Percentiles rank a stretch among this genome's conserved stretches.
Evolutionary conservation across 345 rosid genomes (phyloP).

Genomic region (Reutealis trisperma): DNA sequence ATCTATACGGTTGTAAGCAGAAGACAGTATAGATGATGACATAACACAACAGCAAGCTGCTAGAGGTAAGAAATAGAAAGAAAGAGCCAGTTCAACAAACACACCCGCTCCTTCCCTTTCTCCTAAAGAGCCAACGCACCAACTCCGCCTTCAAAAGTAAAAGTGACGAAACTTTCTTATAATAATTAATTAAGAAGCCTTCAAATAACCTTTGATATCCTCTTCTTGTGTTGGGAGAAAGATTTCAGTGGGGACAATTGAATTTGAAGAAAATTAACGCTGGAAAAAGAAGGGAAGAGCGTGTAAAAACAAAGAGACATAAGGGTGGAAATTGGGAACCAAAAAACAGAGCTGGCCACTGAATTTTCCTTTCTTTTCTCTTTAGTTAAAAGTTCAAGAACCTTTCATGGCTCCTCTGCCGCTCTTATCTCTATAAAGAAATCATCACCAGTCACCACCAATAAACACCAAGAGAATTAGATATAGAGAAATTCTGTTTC

Average conservation of each 20-base stretch:
- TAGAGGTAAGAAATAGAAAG: slow-evolving; percentile 2
- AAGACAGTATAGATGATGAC: neutral
- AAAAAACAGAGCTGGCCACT: neutral
- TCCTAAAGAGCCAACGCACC: slow-evolving; percentile 43
- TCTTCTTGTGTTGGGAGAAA: neutral
- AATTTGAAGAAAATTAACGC: slow-evolving; percentile 14
- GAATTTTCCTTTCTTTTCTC: slow-evolving; percentile 1
- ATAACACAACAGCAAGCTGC: neutral
- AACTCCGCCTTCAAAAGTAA: slow-evolving; percentile 46
- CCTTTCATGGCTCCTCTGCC: slow-evolving; percentile 24
- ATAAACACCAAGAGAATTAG: slow-evolving; percentile 1
- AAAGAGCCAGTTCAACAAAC: slow-evolving; percentile 42
- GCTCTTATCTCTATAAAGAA: slow-evolving; percentile 25
- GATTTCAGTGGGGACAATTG: slow-evolving; percentile 25
- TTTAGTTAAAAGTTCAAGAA: neutral
- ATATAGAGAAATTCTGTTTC: neutral
- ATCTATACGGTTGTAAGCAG: neutral
- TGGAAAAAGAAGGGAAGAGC: slow-evolving; percentile 31
- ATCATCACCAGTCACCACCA: slow-evolving; percentile 10
- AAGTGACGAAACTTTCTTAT: slow-evolving; percentile 28
- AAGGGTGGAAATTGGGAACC: neutral
- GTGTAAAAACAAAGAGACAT: slow-evolving; percentile 26
- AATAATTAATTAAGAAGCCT: neutral
- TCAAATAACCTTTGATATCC: slow-evolving; percentile 3
- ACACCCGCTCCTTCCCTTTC: slow-evolving; percentile 37